Percentiles rank a stretch among this genome's conserved stretches.
These are phyloP conservation scores for Blastomyces gilchristii DNA, from an alignment of 2,329 filamentous ascomycete species.

Conservation along the genomic window DNA sequence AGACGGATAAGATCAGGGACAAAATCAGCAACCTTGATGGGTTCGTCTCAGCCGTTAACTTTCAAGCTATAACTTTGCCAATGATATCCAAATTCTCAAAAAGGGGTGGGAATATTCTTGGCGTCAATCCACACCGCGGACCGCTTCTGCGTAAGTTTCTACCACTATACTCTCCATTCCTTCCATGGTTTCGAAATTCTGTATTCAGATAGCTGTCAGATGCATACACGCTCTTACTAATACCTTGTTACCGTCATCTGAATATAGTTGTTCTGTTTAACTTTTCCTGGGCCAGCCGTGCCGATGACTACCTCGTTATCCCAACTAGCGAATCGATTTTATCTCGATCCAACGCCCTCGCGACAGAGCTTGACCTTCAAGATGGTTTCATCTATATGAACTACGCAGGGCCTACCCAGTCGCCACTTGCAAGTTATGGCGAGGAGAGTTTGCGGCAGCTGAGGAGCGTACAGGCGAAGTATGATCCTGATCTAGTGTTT, in stretches of 20 bases:
- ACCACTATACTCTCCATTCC: not conserved
- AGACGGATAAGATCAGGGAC: not conserved
- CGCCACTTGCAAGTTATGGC: conserved; percentile 17
- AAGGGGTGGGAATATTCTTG: conserved; percentile 28
- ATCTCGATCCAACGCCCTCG: conserved; percentile 21
- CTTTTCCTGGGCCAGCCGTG: conserved; percentile 22
- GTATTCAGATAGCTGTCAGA: not conserved
- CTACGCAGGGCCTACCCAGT: conserved; percentile 18
- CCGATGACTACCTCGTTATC: conserved; percentile 25
- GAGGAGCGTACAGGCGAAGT: conserved; percentile 14
- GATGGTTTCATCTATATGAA: conserved; percentile 19
- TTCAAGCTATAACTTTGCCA: conserved; percentile 26
- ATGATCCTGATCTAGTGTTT: conserved; percentile 16
- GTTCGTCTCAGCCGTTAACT: not conserved
- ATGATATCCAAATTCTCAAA: conserved; percentile 24
- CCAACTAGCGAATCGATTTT: conserved; percentile 21
- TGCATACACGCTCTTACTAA: conserved; percentile 13
- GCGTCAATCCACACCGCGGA: conserved; percentile 20
- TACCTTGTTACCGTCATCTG: not conserved
- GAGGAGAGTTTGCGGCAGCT: conserved; percentile 16
- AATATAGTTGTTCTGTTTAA: not conserved
- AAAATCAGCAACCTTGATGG: not conserved
- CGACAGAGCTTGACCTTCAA: conserved; percentile 22
- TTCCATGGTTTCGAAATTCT: not conserved
- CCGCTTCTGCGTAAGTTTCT: conserved; percentile 13